Percentiles rank a stretch among this genome's conserved stretches.
Evolutionary conservation across 2,329 filamentous ascomycete genomes (phyloP).

Genomic region (Arthroderma uncinatum): DNA sequence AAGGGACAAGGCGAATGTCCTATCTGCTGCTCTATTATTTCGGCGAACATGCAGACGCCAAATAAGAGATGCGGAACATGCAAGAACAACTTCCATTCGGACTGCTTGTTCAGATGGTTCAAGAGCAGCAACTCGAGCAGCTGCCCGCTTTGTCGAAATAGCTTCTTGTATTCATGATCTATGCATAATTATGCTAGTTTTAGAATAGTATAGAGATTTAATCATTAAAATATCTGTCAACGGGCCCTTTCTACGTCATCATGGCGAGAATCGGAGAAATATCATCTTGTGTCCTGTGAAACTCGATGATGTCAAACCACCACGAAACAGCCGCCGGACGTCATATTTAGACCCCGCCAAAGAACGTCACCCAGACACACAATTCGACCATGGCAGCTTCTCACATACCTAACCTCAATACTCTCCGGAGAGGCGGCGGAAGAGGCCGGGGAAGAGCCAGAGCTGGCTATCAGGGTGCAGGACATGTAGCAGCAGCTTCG

Average conservation of each 20-base stretch:
- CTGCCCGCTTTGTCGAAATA: constrained; percentile 85
- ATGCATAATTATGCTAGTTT: not conserved
- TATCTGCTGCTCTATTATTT: constrained; percentile 93
- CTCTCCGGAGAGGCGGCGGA: constrained; percentile 42
- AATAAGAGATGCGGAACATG: constrained; percentile 88
- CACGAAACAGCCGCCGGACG: not conserved
- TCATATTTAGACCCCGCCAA: not conserved
- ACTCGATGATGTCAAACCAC: not conserved
- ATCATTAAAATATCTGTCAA: not conserved
- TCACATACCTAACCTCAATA: constrained; percentile 67
- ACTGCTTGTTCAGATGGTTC: constrained; percentile 95
- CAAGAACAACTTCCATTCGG: constrained; percentile 83
- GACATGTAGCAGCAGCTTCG: not conserved
- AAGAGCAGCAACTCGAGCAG: constrained; percentile 82
- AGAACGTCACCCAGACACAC: not conserved
- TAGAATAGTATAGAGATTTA: not conserved
- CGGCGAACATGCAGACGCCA: constrained; percentile 74
- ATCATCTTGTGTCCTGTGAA: no score
- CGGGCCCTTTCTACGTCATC: not conserved
- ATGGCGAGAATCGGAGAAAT: no score
- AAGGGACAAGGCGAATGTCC: constrained; percentile 93
- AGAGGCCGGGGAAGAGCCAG: constrained; percentile 40
- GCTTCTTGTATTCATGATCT: constrained; percentile 54
- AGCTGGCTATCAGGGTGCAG: constrained; percentile 23
- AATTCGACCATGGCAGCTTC: constrained; percentile 50